Conservation (phyloP, 2,329 filamentous ascomycete species). For the Westerdykella sp. region DNA sequence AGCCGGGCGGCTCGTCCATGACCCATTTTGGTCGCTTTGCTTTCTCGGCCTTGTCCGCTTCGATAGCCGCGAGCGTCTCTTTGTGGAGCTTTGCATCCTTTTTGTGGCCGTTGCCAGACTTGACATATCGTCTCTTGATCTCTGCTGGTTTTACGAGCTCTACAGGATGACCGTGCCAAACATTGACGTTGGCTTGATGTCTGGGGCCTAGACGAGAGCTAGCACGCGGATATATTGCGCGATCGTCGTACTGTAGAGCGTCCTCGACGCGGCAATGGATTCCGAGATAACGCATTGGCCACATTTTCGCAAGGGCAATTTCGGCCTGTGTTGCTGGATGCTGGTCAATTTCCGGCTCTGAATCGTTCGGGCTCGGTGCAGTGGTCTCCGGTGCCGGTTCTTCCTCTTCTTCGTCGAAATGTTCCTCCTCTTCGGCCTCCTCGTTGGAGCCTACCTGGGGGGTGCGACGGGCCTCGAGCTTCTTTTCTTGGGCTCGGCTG, state of each 20-base stretch:
- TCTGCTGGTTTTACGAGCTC: conserved; percentile 84
- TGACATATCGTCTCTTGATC: conserved; percentile 69
- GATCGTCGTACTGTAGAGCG: conserved; percentile 91
- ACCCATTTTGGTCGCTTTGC: conserved; percentile 89
- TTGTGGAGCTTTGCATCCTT: conserved; percentile 73
- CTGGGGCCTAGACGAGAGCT: conserved; percentile 86
- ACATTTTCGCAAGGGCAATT: conserved; percentile 85
- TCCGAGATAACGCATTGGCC: conserved; percentile 93
- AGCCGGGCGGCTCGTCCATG: conserved; percentile 83
- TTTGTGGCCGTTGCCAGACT: conserved; percentile 57
- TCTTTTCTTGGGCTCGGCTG: conserved; percentile 90
- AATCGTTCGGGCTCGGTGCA: conserved; percentile 41
- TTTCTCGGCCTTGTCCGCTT: conserved; percentile 71
- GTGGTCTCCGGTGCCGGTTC: conserved; percentile 58
- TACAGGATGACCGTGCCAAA: conserved; percentile 84
- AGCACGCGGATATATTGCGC: conserved; percentile 85
- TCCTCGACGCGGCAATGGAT: conserved; percentile 95
- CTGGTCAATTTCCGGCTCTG: conserved; percentile 51
- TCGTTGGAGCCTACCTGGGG: conserved; percentile 57
- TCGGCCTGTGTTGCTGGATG: conserved; percentile 72
- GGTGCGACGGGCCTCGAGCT: conserved; percentile 82
- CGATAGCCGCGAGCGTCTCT: conserved; percentile 70
- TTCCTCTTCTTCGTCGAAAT: conserved; percentile 66
- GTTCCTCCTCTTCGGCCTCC: conserved; percentile 58
- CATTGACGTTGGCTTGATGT: conserved; percentile 78